Evolutionary conservation across 371 early-diverging fungal species (phyloP).

Genomic region (Mucor irregularis): DNA sequence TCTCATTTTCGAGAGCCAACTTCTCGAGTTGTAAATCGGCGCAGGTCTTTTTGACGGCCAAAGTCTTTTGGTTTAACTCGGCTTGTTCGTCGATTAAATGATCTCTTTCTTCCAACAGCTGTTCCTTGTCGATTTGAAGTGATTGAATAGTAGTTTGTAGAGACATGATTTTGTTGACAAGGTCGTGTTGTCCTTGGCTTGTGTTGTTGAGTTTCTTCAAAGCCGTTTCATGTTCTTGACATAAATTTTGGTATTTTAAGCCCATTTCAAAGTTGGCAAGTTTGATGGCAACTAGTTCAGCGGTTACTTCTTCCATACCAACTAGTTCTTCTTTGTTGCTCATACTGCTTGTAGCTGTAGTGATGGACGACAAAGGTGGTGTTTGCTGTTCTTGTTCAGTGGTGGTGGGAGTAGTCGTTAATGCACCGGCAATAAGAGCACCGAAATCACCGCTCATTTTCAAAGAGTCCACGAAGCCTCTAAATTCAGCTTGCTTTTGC

Average conservation of each 20-base stretch:
- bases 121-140: slow-evolving; percentile 31
- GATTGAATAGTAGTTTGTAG: slow-evolving; percentile 28
- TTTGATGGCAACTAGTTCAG: slow-evolving; percentile 33
- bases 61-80: slow-evolving; percentile 20
- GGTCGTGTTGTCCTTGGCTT: slow-evolving; percentile 27
- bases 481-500: slow-evolving; percentile 34
- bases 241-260: slow-evolving; percentile 39
- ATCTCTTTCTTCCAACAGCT: slow-evolving; percentile 33
- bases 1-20: slow-evolving; percentile 27
- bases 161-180: slow-evolving; percentile 29
- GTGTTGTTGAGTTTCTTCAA: slow-evolving; percentile 19
- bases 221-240: slow-evolving; percentile 39
- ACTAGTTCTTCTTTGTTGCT: neutral
- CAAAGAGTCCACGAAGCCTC: slow-evolving; percentile 38
- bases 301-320: slow-evolving; percentile 23
- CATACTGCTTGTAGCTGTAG: neutral
- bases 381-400: too few relatives aligned
- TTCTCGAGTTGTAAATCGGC: slow-evolving; percentile 45
- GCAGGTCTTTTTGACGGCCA: slow-evolving; percentile 37
- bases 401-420: too few relatives aligned
- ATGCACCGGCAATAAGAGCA: slow-evolving; percentile 42
- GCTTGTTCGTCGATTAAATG: slow-evolving; percentile 25
- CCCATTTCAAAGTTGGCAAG: slow-evolving; percentile 47
- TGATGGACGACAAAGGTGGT: too few relatives aligned
- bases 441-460: slow-evolving; percentile 46